These are phyloP conservation scores for Paratinospora sagittata DNA, from an alignment of 164 flowering plant species.

Conservation along the genomic window DNA sequence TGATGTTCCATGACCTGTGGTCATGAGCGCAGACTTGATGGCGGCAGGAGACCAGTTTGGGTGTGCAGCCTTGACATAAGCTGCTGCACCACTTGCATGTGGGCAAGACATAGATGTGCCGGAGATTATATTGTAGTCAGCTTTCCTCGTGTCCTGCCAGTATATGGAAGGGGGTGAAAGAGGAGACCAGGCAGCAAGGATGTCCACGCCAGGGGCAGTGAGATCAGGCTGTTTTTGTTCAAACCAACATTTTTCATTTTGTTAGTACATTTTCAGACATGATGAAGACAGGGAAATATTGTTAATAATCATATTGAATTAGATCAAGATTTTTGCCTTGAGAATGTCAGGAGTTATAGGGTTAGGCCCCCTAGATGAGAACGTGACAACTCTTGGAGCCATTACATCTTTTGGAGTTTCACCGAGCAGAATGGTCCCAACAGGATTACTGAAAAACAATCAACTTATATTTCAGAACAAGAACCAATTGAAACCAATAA, in stretches of 20 bases:
- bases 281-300: neutral
- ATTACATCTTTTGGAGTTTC: slow-evolving; percentile 11
- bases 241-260: neutral
- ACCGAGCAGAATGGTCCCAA: slow-evolving; percentile 17
- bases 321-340: slow-evolving; percentile 8
- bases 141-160: slow-evolving; percentile 9
- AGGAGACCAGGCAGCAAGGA: slow-evolving; percentile 34
- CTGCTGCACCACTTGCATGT: slow-evolving; percentile 28
- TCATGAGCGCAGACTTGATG: slow-evolving; percentile 35
- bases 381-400: slow-evolving; percentile 17
- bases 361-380: slow-evolving; percentile 20
- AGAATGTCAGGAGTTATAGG: slow-evolving; percentile 17
- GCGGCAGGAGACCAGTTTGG: slow-evolving; percentile 41
- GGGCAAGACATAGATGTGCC: slow-evolving; percentile 42
- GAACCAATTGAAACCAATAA: neutral
- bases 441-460: slow-evolving; percentile 12
- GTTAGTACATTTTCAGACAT: neutral
- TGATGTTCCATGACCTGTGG: slow-evolving; percentile 20
- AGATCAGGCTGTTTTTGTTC: slow-evolving; percentile 31
- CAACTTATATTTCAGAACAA: neutral
- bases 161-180: slow-evolving; percentile 10
- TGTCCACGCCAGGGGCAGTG: slow-evolving; percentile 31
- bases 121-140: slow-evolving; percentile 20
- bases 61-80: slow-evolving; percentile 29
- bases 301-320: neutral